Evolutionary conservation across 192 early-diverging fungal species (phyloP), one percentile per base, ranked within the genome.

Genomic region (Geranomyces michiganensis): DNA sequence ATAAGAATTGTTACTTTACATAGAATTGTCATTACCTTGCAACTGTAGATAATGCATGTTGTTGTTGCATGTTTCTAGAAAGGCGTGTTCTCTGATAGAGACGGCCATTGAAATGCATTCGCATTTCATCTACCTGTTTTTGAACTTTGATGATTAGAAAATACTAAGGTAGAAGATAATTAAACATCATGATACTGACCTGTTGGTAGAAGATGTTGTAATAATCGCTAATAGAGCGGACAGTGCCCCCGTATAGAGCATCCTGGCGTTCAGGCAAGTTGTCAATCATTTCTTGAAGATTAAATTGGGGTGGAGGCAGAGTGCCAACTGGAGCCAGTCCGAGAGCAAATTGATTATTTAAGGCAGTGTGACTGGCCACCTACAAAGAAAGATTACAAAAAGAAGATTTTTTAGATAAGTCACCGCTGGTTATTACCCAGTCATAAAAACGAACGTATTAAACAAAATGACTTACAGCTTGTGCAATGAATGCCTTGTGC

Each of bases 261-360:
- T 26, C 59, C 59, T 7, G 3, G 7, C 24, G 59, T 19, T 26
- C 59, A n/a, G 6, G 59, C 19, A 62, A 30, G 19, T 4, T 19
- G 24, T 62, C 59, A 30, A 62, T 62, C 59, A 62, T 32, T 15
- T 55, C 51, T n/a, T 24, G 19, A 6, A 55, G 26, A 55, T 27
- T 55, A 27, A 24, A 55, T 8, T 15, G 51, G 3, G 51, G 51
- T 55, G 51, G 51, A 55, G 51, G 6, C 4, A 15, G 51, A 55
- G 26, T n/a, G 51, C 36, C 36, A 41, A 10, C 36, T 10, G 51
- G 6, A 8, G 26, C 51, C 4, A 2, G 6, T 6, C 51, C 51
- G 3, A 14, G 4, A 6, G 14, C 51, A 55, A 27, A n/a, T n/a
- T n/a, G 21, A 55, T 9, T 2, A 27, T 9, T 8, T n/a, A 27